Percentiles rank a stretch among this genome's conserved stretches.
Evolutionary conservation across 2,329 filamentous ascomycete genomes (phyloP).

Genomic region (Claviceps maximensis): DNA sequence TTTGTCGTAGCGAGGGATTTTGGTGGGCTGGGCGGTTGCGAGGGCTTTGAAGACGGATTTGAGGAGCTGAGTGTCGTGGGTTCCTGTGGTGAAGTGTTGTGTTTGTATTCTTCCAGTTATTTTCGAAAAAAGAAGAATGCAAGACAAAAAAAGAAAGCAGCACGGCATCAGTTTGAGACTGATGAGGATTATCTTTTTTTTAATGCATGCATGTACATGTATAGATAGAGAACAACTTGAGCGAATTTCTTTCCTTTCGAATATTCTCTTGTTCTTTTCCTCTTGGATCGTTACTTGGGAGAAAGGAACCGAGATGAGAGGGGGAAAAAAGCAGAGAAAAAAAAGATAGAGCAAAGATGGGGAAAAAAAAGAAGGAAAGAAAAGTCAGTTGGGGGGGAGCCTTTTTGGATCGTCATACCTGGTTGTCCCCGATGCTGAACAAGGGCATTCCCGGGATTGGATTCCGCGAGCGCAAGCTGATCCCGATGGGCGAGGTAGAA

Average conservation of each 20-base stretch:
- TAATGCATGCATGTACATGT: too few relatives aligned
- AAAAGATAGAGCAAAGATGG: background rate
- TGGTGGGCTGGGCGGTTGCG: conserved; percentile 36
- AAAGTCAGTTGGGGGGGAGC: too few relatives aligned
- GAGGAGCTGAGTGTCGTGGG: conserved; percentile 63
- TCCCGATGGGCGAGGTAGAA: conserved; percentile 67
- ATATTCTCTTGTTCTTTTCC: too few relatives aligned
- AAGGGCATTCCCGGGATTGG: conserved; percentile 58
- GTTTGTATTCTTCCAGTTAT: too few relatives aligned
- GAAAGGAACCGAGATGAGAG: background rate
- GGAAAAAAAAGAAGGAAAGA: background rate
- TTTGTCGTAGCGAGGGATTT: conserved; percentile 72
- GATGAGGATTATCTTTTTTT: too few relatives aligned
- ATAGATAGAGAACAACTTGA: too few relatives aligned
- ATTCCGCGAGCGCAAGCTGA: conserved; percentile 50
- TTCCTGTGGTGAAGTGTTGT: conserved; percentile 19
- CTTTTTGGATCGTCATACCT: conserved; percentile 24
- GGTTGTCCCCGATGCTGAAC: conserved; percentile 75
- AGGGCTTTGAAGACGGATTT: conserved; percentile 46
- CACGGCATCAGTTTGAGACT: too few relatives aligned
- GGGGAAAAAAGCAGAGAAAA: background rate
- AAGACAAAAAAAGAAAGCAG: too few relatives aligned
- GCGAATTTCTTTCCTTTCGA: too few relatives aligned
- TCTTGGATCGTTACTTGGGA: too few relatives aligned
- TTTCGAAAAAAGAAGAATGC: too few relatives aligned